These are phyloP conservation scores for Colletotrichum gigasporum DNA, from an alignment of 2,329 filamentous ascomycete species.

Conservation along the genomic window DNA sequence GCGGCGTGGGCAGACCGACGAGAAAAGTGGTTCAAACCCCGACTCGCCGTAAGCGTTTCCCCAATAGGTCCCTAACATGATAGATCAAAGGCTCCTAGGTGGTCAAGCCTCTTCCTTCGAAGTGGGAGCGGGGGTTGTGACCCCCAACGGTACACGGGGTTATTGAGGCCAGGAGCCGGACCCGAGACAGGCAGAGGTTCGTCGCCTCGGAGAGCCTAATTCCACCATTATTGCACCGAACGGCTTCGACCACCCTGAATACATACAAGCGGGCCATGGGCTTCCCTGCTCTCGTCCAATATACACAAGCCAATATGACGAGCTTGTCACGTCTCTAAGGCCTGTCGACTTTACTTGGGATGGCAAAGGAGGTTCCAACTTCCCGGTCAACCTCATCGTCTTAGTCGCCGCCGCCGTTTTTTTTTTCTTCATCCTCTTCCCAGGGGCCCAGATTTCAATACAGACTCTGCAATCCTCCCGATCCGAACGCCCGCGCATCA, in stretches of 20 bases:
- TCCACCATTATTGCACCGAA: neutral
- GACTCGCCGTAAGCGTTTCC: neutral
- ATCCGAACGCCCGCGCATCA: conserved; percentile 4
- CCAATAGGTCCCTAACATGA: neutral
- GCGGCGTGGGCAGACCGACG: neutral
- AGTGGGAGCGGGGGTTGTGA: neutral
- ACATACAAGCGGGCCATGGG: neutral
- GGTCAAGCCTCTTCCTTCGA: conserved; percentile 8
- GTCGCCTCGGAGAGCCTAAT: neutral
- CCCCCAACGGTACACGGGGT: neutral
- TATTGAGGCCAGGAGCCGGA: neutral
- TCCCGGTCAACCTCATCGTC: neutral
- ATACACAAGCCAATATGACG: neutral
- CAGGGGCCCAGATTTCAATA: neutral
- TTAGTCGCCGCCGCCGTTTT: neutral
- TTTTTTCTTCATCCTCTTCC: neutral
- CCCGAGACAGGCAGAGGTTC: neutral
- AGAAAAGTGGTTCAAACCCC: conserved; percentile 25
- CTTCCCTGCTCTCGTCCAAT: neutral
- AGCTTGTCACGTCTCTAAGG: neutral
- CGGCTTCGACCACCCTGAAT: neutral
- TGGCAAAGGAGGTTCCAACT: neutral
- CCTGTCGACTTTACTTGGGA: neutral
- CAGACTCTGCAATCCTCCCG: neutral
- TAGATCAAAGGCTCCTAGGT: neutral